Base-by-base conservation (phyloP, 345 rosid genomes). In the Salix exigua region DNA sequence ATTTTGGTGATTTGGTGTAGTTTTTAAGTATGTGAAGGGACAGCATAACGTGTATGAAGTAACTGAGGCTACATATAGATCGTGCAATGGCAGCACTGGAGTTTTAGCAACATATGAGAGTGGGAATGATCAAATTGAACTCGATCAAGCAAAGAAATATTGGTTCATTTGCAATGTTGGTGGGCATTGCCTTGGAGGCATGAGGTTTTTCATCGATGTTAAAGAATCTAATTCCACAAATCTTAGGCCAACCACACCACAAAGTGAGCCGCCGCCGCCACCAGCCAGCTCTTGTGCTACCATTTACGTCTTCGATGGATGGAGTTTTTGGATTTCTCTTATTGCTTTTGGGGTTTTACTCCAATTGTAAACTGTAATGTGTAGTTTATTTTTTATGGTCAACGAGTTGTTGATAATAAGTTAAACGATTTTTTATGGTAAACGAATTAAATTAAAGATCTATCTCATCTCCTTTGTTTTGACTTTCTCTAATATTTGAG, bases 131-230 rank as follows among this genome's bases (percentile, higher is more conserved):
- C 70, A 62, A 78, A 63, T 89, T 21, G 28, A 37, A 28, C 87
- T 89, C 66, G 50, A 6, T 0, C 68, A 82, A 48, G 79, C 82
- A 19, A 89, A 70, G 73, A 86, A 82, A 71, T 81, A 88, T 68
- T 85, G 88, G 88, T 89, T 89, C 80, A 40, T 89, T 30, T 89
- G 93, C 83, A 78, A 51, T 48, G 26, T 81, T 14, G 77, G 0
- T 23, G 92, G 92, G 1, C 92, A 89, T 76, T 89, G 93, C 81
- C 80, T 85, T 69, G 89, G 88, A 21, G 89, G 89, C 21, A 89
- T 88, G 93, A 88, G 91, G 79, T 82, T 89, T 38, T 18, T 35
- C 37, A 46, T 89, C 62, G 68, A 82, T 23, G 88, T 81, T 13
- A 70, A 68, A 71, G 38, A n/a, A 12, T 31, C 73, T 48, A 50